phyloP scores from a whole-genome alignment of 1,284 basidiomycete genomes.

The Prillingera fragicola region DNA sequence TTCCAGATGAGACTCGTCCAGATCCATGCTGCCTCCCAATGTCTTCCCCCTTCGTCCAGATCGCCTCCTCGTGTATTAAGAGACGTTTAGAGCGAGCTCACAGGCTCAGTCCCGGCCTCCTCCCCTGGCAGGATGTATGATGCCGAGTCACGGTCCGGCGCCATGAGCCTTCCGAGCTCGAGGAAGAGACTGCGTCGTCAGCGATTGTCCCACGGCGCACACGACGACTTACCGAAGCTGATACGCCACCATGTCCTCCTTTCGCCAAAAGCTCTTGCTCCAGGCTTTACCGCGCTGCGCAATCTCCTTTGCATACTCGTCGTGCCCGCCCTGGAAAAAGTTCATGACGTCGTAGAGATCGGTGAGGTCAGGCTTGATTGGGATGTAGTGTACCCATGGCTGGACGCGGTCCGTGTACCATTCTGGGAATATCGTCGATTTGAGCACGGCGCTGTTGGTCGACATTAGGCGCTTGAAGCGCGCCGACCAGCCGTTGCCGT shows the following conservation, averaged over 20 bases:
- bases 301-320: constrained; percentile 56
- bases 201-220: background rate
- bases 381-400: constrained; percentile 58
- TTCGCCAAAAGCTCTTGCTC: constrained; percentile 60
- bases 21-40: too few species aligned
- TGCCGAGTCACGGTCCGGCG: constrained; percentile 24
- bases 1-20: too few species aligned
- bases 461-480: constrained; percentile 55
- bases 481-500: constrained; percentile 45
- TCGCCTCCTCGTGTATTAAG: too few species aligned
- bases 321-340: constrained; percentile 58
- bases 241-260: constrained; percentile 62
- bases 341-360: constrained; percentile 57
- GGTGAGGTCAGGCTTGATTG: constrained; percentile 55
- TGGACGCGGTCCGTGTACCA: constrained; percentile 51
- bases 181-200: constrained; percentile 25
- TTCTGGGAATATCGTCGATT: constrained; percentile 61
- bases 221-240: constrained; percentile 55
- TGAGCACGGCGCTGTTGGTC: constrained; percentile 60
- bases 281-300: constrained; percentile 57
- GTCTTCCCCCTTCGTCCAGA: too few species aligned
- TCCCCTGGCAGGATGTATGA: too few species aligned
- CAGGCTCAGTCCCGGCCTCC: too few species aligned
- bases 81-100: too few species aligned
- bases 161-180: constrained; percentile 28